phyloP scores from a whole-genome alignment of 148 eudicot species.

The Dysphania ambrosioides region DNA sequence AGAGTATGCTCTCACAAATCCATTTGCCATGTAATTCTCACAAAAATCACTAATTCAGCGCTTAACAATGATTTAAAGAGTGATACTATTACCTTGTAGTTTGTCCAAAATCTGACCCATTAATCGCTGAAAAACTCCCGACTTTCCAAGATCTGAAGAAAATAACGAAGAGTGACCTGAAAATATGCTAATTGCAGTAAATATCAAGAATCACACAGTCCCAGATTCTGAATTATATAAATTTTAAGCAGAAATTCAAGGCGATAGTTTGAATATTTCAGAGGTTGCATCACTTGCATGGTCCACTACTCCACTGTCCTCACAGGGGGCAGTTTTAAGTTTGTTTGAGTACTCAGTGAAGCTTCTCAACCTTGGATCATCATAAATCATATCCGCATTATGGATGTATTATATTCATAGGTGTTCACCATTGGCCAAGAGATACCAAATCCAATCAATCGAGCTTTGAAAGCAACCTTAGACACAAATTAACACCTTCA shows the following conservation, averaged over 20 bases:
- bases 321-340: conserved; percentile 17
- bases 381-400: not conserved
- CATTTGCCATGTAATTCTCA: no score
- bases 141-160: not conserved
- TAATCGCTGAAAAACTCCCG: not conserved
- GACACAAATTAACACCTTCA: no score
- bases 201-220: not conserved
- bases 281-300: not conserved
- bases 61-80: not conserved
- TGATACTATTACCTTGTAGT: conserved; percentile 23
- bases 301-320: not conserved
- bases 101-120: conserved; percentile 35
- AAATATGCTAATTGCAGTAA: not conserved
- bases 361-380: not conserved
- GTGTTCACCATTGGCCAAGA: no score
- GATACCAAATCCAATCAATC: no score
- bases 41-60: not conserved
- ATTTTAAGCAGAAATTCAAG: conserved; percentile 6
- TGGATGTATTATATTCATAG: not conserved
- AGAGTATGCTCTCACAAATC: no score
- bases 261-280: conserved; percentile 19
- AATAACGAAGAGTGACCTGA: not conserved
- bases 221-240: not conserved
- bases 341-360: not conserved
- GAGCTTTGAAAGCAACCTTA: no score